A percentile compares a stretch with the other conserved stretches of the same genome.
phyloP scores from a whole-genome alignment of 441 rosid genomes.

The Populus tomentosa region DNA sequence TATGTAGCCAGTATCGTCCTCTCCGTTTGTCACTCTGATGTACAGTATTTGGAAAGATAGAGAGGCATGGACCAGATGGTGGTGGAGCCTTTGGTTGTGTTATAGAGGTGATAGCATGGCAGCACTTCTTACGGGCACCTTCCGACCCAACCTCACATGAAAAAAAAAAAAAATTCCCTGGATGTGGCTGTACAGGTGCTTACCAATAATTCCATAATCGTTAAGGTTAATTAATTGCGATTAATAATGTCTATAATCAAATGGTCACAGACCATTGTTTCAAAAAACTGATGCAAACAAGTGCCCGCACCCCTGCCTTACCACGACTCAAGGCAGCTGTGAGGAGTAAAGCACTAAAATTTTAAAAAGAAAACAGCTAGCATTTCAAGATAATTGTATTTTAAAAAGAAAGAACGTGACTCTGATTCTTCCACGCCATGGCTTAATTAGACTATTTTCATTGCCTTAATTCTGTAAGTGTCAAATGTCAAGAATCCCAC shows the following conservation, averaged over 20 bases:
- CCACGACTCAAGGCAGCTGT: not conserved
- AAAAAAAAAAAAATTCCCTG: conserved; percentile 6
- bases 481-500: not conserved
- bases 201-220: not conserved
- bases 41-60: conserved; percentile 33
- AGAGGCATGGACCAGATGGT: conserved; percentile 8
- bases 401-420: not conserved
- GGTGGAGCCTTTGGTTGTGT: not conserved
- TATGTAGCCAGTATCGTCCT: conserved; percentile 79
- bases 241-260: not conserved
- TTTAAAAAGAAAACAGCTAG: not conserved
- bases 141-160: conserved; percentile 17
- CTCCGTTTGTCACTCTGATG: conserved; percentile 82
- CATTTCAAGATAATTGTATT: not conserved
- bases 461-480: not conserved
- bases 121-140: conserved; percentile 72
- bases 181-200: not conserved
- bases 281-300: not conserved
- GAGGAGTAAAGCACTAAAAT: not conserved
- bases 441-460: not conserved
- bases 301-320: not conserved
- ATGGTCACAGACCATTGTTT: not conserved
- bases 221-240: not conserved
- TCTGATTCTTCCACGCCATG: not conserved
- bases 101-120: conserved; percentile 34